Evolutionary conservation across 2,329 filamentous ascomycete species (phyloP), one percentile per base, ranked within the genome.

Genomic region (Aspergillus sp.): DNA sequence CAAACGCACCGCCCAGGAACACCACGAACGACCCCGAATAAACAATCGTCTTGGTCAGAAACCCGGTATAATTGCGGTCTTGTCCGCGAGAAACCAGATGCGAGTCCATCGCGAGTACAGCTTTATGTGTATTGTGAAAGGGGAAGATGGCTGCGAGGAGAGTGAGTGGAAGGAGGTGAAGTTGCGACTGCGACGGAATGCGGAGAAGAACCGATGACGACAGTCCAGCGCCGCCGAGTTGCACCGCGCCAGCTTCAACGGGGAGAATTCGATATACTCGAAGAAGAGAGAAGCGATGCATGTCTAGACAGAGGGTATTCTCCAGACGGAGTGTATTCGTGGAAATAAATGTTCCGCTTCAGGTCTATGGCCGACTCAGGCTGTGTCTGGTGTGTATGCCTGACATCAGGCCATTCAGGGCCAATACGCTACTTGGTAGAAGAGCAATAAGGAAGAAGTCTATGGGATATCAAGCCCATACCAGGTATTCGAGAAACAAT

Each of bases 41-140:
- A 52, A 75, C 68, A 45, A 74, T 73, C 8, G 68, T 73, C 50
- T 73, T 72, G 6, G 72, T 75, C 19, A 75, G 56, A 51, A 72
- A 71, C 4, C 70, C 71, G 1, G 69, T 74, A 52, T 74, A 74
- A 47, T 73, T 73, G 43, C 59, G 58, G 45, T 68, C 70, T 44
- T 59, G 59, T 45, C 68, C 68, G 34, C 66, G 60, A 52, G 70
- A 69, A 41, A 71, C 62, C 29, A 73, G 63, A 56, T 63, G 64
- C 54, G 70, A 69, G 52, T 71, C 69, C 66, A 71, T 67, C 44
- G 51, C 60, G 51, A 44, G 19, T 19, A 19, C 19, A 19, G 19
- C 19, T 19, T 19, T 35, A 41, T 29, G 7, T 7, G 7, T 28
- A 39, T 28, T 26, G 33, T 33, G 12, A 4, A 8, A 12, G 10